Evolutionary conservation across 2,329 filamentous ascomycete species (phyloP).

Genomic region (Trichoderma oligosporum): DNA sequence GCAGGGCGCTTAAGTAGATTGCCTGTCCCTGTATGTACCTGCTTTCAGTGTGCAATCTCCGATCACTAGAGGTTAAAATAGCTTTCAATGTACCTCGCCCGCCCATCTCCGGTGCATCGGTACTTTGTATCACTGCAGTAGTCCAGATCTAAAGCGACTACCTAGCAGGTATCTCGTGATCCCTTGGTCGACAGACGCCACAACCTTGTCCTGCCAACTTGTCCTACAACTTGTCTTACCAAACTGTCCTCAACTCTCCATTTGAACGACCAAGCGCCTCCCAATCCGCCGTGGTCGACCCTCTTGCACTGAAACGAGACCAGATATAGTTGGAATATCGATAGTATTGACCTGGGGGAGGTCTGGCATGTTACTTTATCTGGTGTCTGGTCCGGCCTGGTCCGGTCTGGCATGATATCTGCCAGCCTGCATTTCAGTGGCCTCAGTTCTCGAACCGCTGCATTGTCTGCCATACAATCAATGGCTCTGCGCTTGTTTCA

Average conservation of each 20-base stretch:
- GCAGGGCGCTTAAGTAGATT: constrained; percentile 13
- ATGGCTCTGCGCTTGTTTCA: constrained; percentile 12
- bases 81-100: not conserved
- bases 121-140: not conserved
- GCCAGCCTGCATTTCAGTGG: not conserved
- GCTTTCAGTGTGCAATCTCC: not conserved
- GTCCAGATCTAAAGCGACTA: not conserved
- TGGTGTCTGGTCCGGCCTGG: too few relatives aligned
- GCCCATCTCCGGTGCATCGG: not conserved
- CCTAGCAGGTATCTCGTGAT: too few relatives aligned
- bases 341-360: too few relatives aligned
- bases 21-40: not conserved
- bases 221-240: too few relatives aligned
- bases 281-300: constrained; percentile 3
- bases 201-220: too few relatives aligned
- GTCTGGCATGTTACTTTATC: too few relatives aligned
- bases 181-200: too few relatives aligned
- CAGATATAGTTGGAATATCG: too few relatives aligned
- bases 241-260: not conserved
- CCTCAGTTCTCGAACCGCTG: constrained; percentile 6
- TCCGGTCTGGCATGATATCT: too few relatives aligned
- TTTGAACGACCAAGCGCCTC: not conserved
- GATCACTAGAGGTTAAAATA: not conserved
- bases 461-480: not conserved
- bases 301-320: constrained; percentile 10